phyloP scores from a whole-genome alignment of 2,329 filamentous ascomycete species.

The Epichloe gansuensis region DNA sequence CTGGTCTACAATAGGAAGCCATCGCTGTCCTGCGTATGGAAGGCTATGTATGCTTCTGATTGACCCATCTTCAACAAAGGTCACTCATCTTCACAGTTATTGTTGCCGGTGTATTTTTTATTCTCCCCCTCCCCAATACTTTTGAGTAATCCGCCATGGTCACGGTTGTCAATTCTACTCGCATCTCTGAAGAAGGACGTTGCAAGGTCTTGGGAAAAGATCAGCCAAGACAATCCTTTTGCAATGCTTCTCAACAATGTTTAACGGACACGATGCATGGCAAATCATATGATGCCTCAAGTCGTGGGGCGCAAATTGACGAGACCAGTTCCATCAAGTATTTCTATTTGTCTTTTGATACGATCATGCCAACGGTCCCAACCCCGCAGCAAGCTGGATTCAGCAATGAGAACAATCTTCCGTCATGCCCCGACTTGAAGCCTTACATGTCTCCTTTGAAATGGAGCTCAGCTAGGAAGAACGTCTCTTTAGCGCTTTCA shows the following conservation, averaged over 20 bases:
- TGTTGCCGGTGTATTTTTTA: not conserved
- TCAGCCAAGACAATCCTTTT: not conserved
- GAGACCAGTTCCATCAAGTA: slow-evolving; percentile 20
- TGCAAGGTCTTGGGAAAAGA: not conserved
- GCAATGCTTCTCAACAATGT: not conserved
- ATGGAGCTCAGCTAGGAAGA: slow-evolving; percentile 61
- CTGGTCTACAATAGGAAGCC: not conserved
- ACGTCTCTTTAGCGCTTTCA: slow-evolving; percentile 57
- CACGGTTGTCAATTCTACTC: not conserved
- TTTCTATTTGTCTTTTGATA: slow-evolving; percentile 30
- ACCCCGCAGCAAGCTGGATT: slow-evolving; percentile 8
- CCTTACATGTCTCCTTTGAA: slow-evolving; percentile 58
- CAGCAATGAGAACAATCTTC: slow-evolving; percentile 26
- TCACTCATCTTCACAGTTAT: not conserved
- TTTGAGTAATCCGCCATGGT: not conserved
- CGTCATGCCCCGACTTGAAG: slow-evolving; percentile 51
- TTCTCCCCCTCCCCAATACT: not conserved
- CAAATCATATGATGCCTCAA: not conserved
- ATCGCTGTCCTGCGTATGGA: not conserved
- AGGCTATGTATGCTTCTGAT: not conserved
- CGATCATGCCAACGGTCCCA: slow-evolving; percentile 20
- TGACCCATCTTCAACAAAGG: not conserved
- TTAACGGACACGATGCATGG: not conserved
- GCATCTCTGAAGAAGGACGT: not conserved
- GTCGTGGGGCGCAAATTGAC: slow-evolving; percentile 1